Evolutionary conservation across 148 eudicot genomes (phyloP), one percentile per base, ranked within the genome.

Genomic region (Vaccinium corymbosum): DNA sequence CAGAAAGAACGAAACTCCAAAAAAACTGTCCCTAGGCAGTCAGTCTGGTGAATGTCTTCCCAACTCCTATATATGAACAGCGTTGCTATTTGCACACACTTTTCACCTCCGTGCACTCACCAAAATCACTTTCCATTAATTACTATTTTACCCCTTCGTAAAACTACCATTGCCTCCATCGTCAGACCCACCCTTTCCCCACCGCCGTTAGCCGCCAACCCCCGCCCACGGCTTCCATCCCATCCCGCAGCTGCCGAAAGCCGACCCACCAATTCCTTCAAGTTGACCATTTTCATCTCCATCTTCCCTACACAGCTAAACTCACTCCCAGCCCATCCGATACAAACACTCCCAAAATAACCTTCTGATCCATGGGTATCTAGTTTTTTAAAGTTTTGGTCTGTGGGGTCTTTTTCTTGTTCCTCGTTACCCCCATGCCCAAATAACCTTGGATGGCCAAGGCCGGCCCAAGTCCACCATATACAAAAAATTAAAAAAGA

Each of bases 381-480:
- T 64, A 35, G 38, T 22, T 13, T 64, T 64, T 0, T 22, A 22
- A 10, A 9, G 71, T 64, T 64, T 64, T 22, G 29, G 29, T 12
- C 29, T n/a, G 25, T 3, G 25, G 29, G 73, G 14, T 11, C 38
- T 68, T 27, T 38, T 27, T 11, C 14, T 3, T 2, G 16, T 2
- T 53, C 15, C 15, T 12, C 12, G 15, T 53, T 14, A 10, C 57
- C 64, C 25, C 17, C 3, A 59, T 4, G 64, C 64, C n/a, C 48
- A 38, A 38, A 32, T 11, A 32, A 72, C n/a, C n/a, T 72, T 35
- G 76, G 20, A 16, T 14, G 22, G 49, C 20, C 76, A 72, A 3
- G 35, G n/a, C 76, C 17, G 76, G 76, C 76, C 76, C 76, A 72
- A 72, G 76, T 72, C 76, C 76, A 72, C 35, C 20, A 1, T 16